Conservation (phyloP, 768 basidiomycete genomes). For the Nidularia pulvinata region DNA sequence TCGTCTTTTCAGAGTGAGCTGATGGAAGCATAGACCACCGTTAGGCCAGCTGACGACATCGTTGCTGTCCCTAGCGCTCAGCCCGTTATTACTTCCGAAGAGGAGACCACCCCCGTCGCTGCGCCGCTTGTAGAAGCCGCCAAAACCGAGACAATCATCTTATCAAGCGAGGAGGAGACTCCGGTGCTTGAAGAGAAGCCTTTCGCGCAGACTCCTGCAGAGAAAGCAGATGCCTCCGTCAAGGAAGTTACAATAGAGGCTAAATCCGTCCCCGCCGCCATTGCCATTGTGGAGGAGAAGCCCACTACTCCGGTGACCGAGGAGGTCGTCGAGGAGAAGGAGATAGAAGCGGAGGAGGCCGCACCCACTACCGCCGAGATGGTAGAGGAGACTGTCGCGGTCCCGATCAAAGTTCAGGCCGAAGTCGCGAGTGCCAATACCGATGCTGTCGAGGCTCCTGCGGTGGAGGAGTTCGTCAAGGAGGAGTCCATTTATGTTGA, state of each 20-base stretch:
- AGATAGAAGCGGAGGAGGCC: background rate
- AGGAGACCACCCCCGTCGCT: background rate
- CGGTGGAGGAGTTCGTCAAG: background rate
- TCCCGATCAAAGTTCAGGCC: background rate
- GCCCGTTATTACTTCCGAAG: background rate
- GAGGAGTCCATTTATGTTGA: too few relatives aligned
- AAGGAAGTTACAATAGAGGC: background rate
- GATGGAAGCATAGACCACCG: background rate
- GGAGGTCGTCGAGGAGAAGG: background rate
- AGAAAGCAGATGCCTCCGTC: background rate
- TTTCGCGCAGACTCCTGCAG: background rate
- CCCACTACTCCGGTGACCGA: background rate
- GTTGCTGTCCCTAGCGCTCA: background rate
- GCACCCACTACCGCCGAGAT: background rate
- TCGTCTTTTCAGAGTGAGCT: background rate
- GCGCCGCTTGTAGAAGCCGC: background rate
- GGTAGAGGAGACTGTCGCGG: background rate
- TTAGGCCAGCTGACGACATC: background rate
- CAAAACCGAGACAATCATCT: background rate
- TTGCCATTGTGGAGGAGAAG: background rate
- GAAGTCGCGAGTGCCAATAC: background rate
- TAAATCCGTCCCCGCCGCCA: background rate
- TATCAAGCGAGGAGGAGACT: background rate
- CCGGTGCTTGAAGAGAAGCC: background rate
- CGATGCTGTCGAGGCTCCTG: background rate